Base-by-base conservation (phyloP, 495 filamentous ascomycete species). In the Collariella sp. region DNA sequence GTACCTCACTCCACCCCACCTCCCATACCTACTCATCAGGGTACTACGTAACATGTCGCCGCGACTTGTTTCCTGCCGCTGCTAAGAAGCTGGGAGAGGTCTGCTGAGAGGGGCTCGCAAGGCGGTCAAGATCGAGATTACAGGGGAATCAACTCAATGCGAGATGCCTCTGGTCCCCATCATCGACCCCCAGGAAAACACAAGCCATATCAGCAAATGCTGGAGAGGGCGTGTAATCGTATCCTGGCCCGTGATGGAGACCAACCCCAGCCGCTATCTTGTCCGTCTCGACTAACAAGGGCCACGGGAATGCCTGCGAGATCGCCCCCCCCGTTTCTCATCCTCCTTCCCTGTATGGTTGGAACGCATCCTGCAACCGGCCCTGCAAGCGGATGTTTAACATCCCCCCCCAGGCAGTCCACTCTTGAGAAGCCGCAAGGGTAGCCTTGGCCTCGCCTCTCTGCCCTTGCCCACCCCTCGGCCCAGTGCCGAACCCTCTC, bases 281-380 rank as follows among this genome's bases (percentile, higher is more conserved):
- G 62, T 59, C 66, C 64, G 65, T 68, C 60, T 58, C 54, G 56
- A 67, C 64, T 59, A 62, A 58, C 57, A 63, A 49, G 56, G 56
- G 38, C 50, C 50, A 50, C 54, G 58, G 59, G 54, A 50, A 54
- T 57, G 64, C 62, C 62, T 66, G 67, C 67, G 67, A 73, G 71
- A 73, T 74, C 70, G 67, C 67, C 61, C 61, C 69, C 67, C 59
- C 57, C 68, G 69, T 74, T 72, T 65, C 67, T 69, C 66, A 69
- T 62, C 70, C 74, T 77, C 74, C 74, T 77, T 77, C 73, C 74
- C 69, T 74, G 68, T 75, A 65, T 64, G 73, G 74, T 71, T 76
- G 74, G 70, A 70, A 69, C 70, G 68, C 68, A 66, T 70, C 67
- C 26, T 70, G 65, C 63, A 68, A n/a, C 62, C 57, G 58, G 59